Evolutionary conservation across 208 protist species (phyloP).

Genomic region (Crithidia bombi): DNA sequence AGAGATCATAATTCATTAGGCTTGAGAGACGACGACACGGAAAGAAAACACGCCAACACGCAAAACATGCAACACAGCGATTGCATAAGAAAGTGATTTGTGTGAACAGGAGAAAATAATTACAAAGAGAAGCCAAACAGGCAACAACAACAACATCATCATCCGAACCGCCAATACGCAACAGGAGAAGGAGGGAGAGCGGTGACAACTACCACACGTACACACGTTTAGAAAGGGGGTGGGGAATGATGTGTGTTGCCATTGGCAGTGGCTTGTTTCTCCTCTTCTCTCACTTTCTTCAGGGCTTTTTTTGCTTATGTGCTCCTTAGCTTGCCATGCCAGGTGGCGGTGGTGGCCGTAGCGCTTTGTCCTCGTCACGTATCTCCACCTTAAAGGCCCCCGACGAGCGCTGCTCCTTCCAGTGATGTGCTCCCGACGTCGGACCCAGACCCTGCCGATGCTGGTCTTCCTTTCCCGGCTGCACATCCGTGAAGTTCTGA

Average conservation of each 20-base stretch:
- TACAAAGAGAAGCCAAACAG: background rate
- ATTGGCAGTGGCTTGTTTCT: background rate
- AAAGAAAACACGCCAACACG: background rate
- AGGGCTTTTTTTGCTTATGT: background rate
- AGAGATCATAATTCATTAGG: too few species aligned
- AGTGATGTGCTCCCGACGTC: slow-evolving; percentile 75
- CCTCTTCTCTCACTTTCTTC: background rate
- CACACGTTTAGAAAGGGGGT: background rate
- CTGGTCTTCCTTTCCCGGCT: slow-evolving; percentile 72
- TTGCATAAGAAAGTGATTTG: background rate
- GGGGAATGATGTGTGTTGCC: background rate
- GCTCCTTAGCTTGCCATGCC: slow-evolving; percentile 37
- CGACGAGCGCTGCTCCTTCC: slow-evolving; percentile 61
- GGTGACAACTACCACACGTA: too few species aligned
- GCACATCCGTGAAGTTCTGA: slow-evolving; percentile 84
- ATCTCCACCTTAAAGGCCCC: slow-evolving; percentile 75
- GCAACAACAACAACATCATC: background rate
- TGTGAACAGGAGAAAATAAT: background rate
- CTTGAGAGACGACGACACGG: too few species aligned
- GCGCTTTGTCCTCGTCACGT: slow-evolving; percentile 76
- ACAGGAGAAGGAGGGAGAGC: too few species aligned
- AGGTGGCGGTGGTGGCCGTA: slow-evolving; percentile 82
- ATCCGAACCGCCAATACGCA: too few species aligned
- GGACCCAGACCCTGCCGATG: slow-evolving; percentile 74
- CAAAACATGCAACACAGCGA: background rate